Evolutionary conservation across 768 basidiomycete species (phyloP).

Genomic region (Coprinopsis sp.): DNA sequence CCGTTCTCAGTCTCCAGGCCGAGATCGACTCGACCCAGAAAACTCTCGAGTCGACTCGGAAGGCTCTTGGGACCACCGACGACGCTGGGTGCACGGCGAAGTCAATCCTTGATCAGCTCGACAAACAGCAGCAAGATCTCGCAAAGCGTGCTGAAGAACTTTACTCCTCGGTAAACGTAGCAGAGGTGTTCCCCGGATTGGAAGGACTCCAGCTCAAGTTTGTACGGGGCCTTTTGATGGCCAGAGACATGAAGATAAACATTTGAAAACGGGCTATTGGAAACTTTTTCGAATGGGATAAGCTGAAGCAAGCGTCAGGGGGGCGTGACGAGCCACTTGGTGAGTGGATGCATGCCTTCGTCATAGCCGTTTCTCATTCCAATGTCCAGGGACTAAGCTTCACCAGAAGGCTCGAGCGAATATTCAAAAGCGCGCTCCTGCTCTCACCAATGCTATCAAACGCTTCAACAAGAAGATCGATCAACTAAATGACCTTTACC

Average conservation of each 20-base stretch:
- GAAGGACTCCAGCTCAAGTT: not conserved
- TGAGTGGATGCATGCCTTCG: not conserved
- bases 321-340: not conserved
- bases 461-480: conserved; percentile 19
- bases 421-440: conserved; percentile 27
- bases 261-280: not conserved
- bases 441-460: conserved; percentile 23
- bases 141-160: not conserved
- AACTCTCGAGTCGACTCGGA: not conserved
- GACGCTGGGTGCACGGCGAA: not conserved
- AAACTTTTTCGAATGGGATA: not conserved
- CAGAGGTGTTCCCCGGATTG: not conserved
- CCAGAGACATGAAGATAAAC: not conserved
- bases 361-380: not conserved
- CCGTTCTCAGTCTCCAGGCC: not conserved
- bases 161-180: not conserved
- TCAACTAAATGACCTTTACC: conserved; percentile 16
- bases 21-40: not conserved
- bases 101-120: not conserved
- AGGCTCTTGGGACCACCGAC: not conserved
- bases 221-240: not conserved
- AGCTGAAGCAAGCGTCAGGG: not conserved
- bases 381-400: conserved; percentile 19
- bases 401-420: conserved; percentile 23
- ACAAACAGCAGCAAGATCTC: not conserved